Base-by-base conservation (phyloP, 1,284 basidiomycete species). In the Cryptococcus hybrid region DNA sequence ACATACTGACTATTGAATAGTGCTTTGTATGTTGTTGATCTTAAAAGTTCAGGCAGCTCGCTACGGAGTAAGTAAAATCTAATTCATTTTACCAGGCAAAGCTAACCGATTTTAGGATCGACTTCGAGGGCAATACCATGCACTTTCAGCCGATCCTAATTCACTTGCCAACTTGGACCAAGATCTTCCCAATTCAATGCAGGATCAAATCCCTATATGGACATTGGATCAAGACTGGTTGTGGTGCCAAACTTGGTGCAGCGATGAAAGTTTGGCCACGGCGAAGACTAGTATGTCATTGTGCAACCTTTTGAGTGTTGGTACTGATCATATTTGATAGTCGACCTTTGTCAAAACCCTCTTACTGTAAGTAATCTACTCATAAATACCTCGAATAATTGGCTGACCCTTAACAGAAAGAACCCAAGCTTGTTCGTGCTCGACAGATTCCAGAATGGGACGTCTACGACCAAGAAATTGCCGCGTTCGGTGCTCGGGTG, bases 401-500 rank as follows among this genome's bases (percentile, higher is more conserved):
- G 35, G 50, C 51, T n/a, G n/a, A n/a, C 35, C 56, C 13, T 5
- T 42, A 42, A 65, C 76, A 92, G 88, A 95, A 96, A 86, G 94
- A 98, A 74, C 94, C 94, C 2, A 99, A 99, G 76, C 82, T 99
- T 7, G 84, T 87, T 7, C 84, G 95, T 38, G 96, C 95, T 1
- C 85, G 94, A 42, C 87, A 94, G 69, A 97, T 99, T 54, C 94
- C 95, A 0, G 95, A 99, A 76, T 99, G 95, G 96, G 92, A 94
- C 59, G 83, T 84, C 47, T 97, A 97, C 70, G 95, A 98, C 61
- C 67, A 62, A 51, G 76, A 78, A 57, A 75, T 78, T n/a, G 76
- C 76, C 6, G 58, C 77, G 35, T 90, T 94, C 63, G 85, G 87
- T 0, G 82, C 84, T 15, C 80, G 82, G 51, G 79, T 92, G 43